These are phyloP conservation scores for Fraxinus latifolia DNA, from an alignment of 305 asterid species.

Conservation along the genomic window DNA sequence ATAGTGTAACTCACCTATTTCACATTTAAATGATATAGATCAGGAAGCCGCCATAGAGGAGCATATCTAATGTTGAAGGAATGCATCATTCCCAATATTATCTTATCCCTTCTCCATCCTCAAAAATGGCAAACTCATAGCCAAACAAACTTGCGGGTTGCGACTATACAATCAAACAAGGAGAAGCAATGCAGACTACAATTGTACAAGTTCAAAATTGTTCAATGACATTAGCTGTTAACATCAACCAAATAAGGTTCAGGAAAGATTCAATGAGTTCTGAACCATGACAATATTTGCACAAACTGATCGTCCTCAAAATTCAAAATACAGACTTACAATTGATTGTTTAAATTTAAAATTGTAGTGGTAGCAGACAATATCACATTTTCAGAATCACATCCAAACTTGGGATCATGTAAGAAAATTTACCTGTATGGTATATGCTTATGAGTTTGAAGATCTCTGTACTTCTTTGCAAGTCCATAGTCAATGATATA, in stretches of 20 bases:
- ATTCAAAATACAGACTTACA: background rate
- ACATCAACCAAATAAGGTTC: background rate
- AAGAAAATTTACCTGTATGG: constrained; percentile 40
- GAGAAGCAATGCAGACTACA: background rate
- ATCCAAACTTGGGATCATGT: background rate
- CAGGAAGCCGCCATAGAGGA: background rate
- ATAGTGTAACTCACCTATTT: background rate
- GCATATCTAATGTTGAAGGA: background rate
- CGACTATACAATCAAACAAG: background rate
- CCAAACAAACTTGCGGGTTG: background rate
- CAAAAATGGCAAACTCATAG: background rate
- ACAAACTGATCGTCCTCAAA: background rate
- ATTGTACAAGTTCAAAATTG: background rate
- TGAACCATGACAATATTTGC: background rate
- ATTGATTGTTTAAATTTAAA: background rate
- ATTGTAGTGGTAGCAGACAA: background rate
- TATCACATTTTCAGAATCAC: background rate
- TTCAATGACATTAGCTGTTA: background rate
- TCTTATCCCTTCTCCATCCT: background rate
- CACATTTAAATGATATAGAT: background rate
- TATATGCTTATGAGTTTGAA: constrained; percentile 51
- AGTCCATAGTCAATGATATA: constrained; percentile 61
- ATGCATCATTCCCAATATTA: background rate
- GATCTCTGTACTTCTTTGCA: constrained; percentile 57
- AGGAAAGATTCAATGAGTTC: background rate